A percentile compares a stretch with the other conserved stretches of the same genome.
Evolutionary conservation across 495 filamentous ascomycete species (phyloP).

Genomic region (Durotheca rogersii): DNA sequence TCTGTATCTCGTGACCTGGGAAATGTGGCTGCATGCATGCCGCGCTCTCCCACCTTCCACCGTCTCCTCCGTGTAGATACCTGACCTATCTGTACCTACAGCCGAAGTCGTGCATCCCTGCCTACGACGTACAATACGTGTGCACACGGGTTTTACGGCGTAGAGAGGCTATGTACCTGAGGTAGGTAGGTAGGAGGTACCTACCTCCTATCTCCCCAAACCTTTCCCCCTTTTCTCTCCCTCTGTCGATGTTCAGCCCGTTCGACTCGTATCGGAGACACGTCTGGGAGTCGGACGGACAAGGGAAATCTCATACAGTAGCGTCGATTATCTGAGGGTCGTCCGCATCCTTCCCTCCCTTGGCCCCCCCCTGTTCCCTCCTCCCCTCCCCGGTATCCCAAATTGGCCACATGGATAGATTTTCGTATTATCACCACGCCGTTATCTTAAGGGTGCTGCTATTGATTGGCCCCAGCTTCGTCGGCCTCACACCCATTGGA

Average conservation of each 20-base stretch:
- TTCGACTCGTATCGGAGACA: no score
- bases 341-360: slow-evolving; percentile 3
- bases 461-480: slow-evolving; percentile 27
- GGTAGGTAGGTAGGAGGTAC: no score
- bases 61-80: no score
- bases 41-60: neutral
- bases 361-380: neutral
- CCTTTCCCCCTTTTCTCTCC: no score
- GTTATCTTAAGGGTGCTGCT: slow-evolving; percentile 10
- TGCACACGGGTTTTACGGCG: no score
- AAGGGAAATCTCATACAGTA: neutral
- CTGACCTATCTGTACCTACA: slow-evolving; percentile 3
- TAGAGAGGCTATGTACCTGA: no score
- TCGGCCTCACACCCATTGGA: slow-evolving; percentile 18
- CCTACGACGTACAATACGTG: no score
- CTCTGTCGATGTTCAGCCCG: no score
- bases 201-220: no score
- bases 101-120: slow-evolving; percentile 1
- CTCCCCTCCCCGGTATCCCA: slow-evolving; percentile 7
- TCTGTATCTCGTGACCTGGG: slow-evolving; percentile 5
- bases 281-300: no score
- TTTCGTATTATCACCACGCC: no score
- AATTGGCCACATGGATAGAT: slow-evolving; percentile 7
- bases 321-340: slow-evolving; percentile 14
- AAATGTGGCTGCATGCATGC: slow-evolving; percentile 23